Base-by-base conservation (phyloP, 2,329 filamentous ascomycete species). In the Alternaria burnsii region DNA sequence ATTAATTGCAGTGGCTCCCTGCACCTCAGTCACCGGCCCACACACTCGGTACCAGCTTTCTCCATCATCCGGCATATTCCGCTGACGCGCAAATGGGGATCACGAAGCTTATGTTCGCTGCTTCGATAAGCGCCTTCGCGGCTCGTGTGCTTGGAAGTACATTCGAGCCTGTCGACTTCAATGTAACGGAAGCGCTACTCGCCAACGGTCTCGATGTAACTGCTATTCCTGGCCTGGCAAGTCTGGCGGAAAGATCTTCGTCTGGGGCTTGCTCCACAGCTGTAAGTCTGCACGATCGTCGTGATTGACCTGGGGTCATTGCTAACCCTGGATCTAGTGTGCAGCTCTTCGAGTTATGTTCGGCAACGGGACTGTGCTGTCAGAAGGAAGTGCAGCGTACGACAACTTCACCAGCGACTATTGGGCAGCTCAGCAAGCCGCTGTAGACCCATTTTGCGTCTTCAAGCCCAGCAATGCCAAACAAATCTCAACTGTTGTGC, bases 341-440 rank as follows among this genome's bases (percentile, higher is more conserved):
- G 61, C 32, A 20, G 55, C 67, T 10, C 62, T 70, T 12, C 41
- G 55, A 22, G 46, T 57, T 11, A 44, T 63, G 2, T 73, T 62
- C 46, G 63, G 66, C 16, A 59, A 41, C 41, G 43, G 47, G 26
- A 64, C 56, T 8, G 64, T 72, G 36, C 24, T 72, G 8, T 47
- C 44, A 8, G 55, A 65, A 44, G 65, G 65, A 9, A 66, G 48
- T 22, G 14, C 67, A 9, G 60, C 36, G 5, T 76, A 75, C 57
- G 53, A 61, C 22, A 41, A 56, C 30, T 74, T 73, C 24, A 69
- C 65, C 3, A 36, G 32, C 20, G 52, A 55, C 10, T 76, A 71
- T 51, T 74, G 73, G 72, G 67, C 72, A 9, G 59, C 56, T 6
- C 68, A 74, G 41, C 71, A 75, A 61, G 67, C 46, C 22, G 47